phyloP scores from a whole-genome alignment of 345 rosid species.

The Rhodamnia rubescens region DNA sequence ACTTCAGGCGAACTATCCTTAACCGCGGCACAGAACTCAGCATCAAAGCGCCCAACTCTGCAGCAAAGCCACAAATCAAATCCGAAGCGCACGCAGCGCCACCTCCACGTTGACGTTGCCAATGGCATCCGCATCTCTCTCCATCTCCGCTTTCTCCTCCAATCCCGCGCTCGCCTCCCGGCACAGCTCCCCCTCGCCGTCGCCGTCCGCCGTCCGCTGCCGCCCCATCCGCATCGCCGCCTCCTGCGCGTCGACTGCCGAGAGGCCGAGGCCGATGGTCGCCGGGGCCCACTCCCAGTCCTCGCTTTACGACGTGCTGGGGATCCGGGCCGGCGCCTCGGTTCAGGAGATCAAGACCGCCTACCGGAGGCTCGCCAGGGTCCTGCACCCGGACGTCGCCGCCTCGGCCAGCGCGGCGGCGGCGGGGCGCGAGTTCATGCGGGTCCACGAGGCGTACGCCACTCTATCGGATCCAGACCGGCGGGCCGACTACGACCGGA shows the following conservation, averaged over 20 bases:
- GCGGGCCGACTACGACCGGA: slow-evolving; percentile 44
- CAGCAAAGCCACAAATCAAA: background rate
- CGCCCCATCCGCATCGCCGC: slow-evolving; percentile 27
- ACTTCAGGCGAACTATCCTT: background rate
- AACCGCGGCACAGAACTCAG: background rate
- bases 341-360: slow-evolving; percentile 56
- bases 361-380: slow-evolving; percentile 48
- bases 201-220: slow-evolving; percentile 11
- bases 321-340: slow-evolving; percentile 42
- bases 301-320: slow-evolving; percentile 52
- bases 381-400: slow-evolving; percentile 55
- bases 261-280: slow-evolving; percentile 7
- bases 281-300: background rate
- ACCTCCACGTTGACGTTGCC: background rate
- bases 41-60: background rate
- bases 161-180: background rate
- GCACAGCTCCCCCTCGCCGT: background rate
- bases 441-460: slow-evolving; percentile 48
- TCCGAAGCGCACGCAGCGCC: background rate
- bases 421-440: slow-evolving; percentile 36
- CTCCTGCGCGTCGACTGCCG: slow-evolving; percentile 24
- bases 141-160: slow-evolving; percentile 6
- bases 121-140: slow-evolving; percentile 18
- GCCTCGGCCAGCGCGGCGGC: slow-evolving; percentile 2
- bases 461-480: slow-evolving; percentile 60